These are phyloP conservation scores for Gorgonomyces haynaldii DNA, from an alignment of 192 early-diverging fungal genomes.

Conservation along the genomic window DNA sequence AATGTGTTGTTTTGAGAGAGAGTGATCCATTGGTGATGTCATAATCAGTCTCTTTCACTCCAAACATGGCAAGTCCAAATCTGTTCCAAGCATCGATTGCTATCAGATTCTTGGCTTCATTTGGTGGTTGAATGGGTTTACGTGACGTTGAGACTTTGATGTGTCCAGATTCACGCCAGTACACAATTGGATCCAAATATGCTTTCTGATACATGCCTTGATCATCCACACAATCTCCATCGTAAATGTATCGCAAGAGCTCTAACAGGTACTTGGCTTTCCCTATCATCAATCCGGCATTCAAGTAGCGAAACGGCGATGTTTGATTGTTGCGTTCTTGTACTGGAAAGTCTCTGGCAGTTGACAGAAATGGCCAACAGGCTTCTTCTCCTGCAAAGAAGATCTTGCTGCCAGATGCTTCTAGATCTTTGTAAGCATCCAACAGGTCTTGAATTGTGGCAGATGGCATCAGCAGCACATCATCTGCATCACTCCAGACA, in stretches of 20 bases:
- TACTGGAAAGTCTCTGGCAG: conserved; percentile 5
- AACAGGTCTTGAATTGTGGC: conserved; percentile 3
- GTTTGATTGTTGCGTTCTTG: not conserved
- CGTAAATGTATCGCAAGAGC: conserved; percentile 11
- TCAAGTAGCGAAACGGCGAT: conserved; percentile 9
- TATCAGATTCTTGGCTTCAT: too few species aligned
- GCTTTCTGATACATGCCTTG: conserved; percentile 6
- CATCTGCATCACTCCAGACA: conserved; percentile 14
- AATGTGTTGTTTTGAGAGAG: too few species aligned
- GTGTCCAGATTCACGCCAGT: too few species aligned
- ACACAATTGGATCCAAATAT: conserved; percentile 9
- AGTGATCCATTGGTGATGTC: too few species aligned
- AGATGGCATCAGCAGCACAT: conserved; percentile 13
- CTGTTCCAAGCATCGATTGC: too few species aligned
- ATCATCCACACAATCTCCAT: conserved; percentile 19
- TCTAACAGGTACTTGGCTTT: conserved; percentile 7
- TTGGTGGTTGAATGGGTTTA: too few species aligned
- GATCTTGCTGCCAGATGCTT: conserved; percentile 1
- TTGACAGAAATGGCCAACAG: conserved; percentile 9
- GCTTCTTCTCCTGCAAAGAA: conserved; percentile 13
- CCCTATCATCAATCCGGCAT: conserved; percentile 18
- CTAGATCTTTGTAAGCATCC: not conserved
- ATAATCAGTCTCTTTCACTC: too few species aligned
- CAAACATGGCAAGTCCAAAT: too few species aligned
- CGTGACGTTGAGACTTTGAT: too few species aligned